phyloP scores from a whole-genome alignment of 352 stramenopile species.

The Albugo laibachii region DNA sequence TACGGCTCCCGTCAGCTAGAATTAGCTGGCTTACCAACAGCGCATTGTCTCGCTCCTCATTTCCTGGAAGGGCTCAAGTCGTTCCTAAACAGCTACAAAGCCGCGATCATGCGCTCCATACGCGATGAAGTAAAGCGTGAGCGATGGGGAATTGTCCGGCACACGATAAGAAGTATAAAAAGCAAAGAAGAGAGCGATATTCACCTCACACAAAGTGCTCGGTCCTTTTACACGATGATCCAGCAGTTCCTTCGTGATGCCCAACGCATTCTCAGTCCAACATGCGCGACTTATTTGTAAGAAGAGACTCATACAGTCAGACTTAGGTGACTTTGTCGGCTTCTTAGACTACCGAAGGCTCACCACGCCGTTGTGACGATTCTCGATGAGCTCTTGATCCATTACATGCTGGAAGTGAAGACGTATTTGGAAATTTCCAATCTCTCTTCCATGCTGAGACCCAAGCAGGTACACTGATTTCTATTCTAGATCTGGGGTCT shows the following conservation, averaged over 20 bases:
- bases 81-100: conserved; percentile 41
- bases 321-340: neutral
- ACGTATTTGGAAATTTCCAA: conserved; percentile 45
- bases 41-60: conserved; percentile 45
- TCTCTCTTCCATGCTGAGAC: conserved; percentile 27
- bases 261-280: conserved; percentile 58
- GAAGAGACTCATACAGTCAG: neutral
- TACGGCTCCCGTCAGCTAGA: conserved; percentile 64
- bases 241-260: conserved; percentile 65
- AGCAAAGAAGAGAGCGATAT: conserved; percentile 50
- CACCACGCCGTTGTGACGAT: conserved; percentile 35
- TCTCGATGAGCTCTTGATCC: conserved; percentile 34
- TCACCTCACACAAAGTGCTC: conserved; percentile 56
- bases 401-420: conserved; percentile 33
- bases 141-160: conserved; percentile 53
- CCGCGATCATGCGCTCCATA: conserved; percentile 40
- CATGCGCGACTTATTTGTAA: conserved; percentile 57
- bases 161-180: conserved; percentile 49
- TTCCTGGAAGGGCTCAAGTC: conserved; percentile 30
- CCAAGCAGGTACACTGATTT: conserved; percentile 22
- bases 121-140: conserved; percentile 66
- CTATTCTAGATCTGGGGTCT: neutral
- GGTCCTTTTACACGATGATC: conserved; percentile 56
- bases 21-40: conserved; percentile 47
- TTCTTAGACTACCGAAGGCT: conserved; percentile 25